A percentile compares a stretch with the other conserved stretches of the same genome.
Evolutionary conservation across 208 protist genomes (phyloP).

Genomic region (Porcisia hertigi): DNA sequence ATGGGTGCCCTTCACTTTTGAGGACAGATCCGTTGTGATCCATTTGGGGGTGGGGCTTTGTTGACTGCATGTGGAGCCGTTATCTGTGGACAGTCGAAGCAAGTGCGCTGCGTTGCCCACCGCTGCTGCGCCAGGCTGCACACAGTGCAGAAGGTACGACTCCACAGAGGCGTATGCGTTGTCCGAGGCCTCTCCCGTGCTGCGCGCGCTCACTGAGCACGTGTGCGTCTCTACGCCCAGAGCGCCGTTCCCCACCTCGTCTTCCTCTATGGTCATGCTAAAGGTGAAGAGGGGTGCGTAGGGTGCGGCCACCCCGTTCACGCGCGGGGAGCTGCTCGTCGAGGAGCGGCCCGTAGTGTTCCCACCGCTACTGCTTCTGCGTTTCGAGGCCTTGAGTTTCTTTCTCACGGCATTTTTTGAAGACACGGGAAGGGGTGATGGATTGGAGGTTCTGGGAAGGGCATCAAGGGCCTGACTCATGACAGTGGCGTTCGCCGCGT

Average conservation of each 20-base stretch:
- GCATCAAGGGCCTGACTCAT: neutral
- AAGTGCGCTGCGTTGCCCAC: neutral
- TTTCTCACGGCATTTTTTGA: neutral
- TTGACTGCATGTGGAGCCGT: conserved; percentile 7
- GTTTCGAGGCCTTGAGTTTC: conserved; percentile 8
- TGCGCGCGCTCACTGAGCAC: conserved; percentile 26
- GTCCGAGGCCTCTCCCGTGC: conserved; percentile 12
- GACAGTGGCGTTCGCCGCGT: neutral
- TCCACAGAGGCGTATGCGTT: conserved; percentile 5
- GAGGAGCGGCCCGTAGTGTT: conserved; percentile 19
- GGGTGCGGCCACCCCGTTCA: neutral
- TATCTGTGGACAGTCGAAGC: conserved; percentile 12
- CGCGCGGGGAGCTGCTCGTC: conserved; percentile 22
- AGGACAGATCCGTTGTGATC: conserved; percentile 3
- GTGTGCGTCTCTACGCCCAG: neutral
- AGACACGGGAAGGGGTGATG: neutral
- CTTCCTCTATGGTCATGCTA: neutral
- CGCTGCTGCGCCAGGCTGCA: conserved; percentile 4
- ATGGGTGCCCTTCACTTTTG: neutral
- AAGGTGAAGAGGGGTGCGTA: conserved; percentile 32
- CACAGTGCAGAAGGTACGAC: conserved; percentile 26
- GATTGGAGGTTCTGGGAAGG: neutral
- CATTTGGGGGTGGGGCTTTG: conserved; percentile 10
- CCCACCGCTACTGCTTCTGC: conserved; percentile 6
- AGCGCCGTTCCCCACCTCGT: neutral